phyloP scores from a whole-genome alignment of 257 asterid genomes.

The Rehmannia glutinosa region DNA sequence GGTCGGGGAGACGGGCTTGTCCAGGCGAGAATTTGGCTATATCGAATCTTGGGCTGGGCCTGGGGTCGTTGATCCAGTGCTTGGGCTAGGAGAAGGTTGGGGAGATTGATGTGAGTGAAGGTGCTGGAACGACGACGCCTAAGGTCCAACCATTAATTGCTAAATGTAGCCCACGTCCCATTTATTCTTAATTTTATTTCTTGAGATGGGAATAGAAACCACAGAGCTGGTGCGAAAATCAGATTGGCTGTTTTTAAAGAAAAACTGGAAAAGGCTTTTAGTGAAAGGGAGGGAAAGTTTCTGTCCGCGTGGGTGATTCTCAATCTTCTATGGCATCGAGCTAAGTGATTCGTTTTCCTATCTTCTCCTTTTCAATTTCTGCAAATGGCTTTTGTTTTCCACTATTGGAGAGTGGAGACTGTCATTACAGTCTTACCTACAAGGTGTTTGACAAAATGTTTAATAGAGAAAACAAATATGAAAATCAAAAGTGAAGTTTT shows the following conservation, averaged over 20 bases:
- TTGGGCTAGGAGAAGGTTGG: constrained; percentile 53
- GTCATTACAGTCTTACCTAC: too few species aligned
- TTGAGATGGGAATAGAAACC: neutral
- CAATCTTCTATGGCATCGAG: too few species aligned
- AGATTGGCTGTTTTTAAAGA: too few species aligned
- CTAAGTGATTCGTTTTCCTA: too few species aligned
- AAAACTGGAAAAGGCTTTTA: too few species aligned
- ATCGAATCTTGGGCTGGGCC: constrained; percentile 33
- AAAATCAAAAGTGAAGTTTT: neutral
- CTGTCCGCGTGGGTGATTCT: too few species aligned
- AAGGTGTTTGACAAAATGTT: too few species aligned
- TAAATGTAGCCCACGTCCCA: constrained; percentile 42
- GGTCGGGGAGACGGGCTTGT: constrained; percentile 58
- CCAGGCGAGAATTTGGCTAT: constrained; percentile 47
- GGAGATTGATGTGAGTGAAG: constrained; percentile 50
- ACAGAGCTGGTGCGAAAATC: too few species aligned
- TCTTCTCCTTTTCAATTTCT: too few species aligned
- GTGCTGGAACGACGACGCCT: constrained; percentile 40
- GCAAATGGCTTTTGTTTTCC: too few species aligned
- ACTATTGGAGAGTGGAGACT: too few species aligned
- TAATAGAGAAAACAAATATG: neutral
- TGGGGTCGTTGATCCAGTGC: constrained; percentile 46
- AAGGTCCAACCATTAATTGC: constrained; percentile 47
- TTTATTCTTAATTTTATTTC: constrained; percentile 23
- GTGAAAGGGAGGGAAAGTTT: too few species aligned